These are phyloP conservation scores for Chytriomyces sp. DNA, from an alignment of 192 early-diverging fungal species.

Conservation along the genomic window DNA sequence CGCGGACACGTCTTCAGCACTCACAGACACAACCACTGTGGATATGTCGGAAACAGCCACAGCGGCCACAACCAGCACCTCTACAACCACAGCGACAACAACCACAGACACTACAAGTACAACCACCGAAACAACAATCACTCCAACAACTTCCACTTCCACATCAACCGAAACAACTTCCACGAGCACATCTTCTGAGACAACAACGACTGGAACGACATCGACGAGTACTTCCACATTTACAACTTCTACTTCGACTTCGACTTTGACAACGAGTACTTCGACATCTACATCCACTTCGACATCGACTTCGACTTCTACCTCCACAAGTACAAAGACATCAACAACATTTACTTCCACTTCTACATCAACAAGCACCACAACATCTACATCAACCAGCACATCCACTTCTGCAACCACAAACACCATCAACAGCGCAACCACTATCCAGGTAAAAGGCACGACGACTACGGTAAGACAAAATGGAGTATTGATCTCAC, in stretches of 20 bases:
- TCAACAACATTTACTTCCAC: conserved; percentile 19
- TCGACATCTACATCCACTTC: not conserved
- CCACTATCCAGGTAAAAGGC: not conserved
- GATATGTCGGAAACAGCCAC: not conserved
- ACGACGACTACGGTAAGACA: not conserved
- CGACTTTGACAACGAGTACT: not conserved
- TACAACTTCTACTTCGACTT: not conserved
- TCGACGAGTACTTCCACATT: not conserved
- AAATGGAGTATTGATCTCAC: not conserved
- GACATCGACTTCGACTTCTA: not conserved
- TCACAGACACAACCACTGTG: not conserved
- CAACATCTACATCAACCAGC: conserved; percentile 9
- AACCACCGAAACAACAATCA: not conserved
- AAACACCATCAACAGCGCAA: too few relatives aligned
- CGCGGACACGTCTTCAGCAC: not conserved
- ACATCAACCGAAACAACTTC: not conserved
- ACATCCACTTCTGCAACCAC: too few relatives aligned
- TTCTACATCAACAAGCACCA: not conserved
- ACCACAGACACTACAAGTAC: not conserved
- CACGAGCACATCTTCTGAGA: not conserved
- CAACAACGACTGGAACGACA: not conserved
- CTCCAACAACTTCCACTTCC: not conserved
- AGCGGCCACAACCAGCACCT: not conserved
- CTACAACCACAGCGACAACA: not conserved
- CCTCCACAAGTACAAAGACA: not conserved